Evolutionary conservation across 2,329 filamentous ascomycete species (phyloP).

Genomic region (Cordyceps sp.): DNA sequence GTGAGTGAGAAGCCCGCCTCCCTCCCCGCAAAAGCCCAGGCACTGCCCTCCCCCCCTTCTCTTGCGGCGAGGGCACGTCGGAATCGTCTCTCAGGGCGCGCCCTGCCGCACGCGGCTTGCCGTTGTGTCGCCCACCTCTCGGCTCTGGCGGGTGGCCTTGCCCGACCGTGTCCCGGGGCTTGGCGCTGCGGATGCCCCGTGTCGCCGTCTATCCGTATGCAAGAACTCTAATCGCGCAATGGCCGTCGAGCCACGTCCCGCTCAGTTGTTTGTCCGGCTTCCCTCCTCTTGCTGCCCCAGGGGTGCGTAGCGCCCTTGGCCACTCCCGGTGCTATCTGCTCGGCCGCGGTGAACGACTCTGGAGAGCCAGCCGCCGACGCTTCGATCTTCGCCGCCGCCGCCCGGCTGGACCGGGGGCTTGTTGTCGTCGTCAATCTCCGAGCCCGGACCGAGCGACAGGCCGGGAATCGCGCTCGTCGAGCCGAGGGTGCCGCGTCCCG

Average conservation of each 20-base stretch:
- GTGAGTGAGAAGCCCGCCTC: no score
- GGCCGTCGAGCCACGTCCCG: constrained; percentile 2
- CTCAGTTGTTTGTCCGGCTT: constrained; percentile 8
- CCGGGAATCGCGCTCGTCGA: constrained; percentile 59
- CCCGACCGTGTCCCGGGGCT: no score
- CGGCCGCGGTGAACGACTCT: constrained; percentile 22
- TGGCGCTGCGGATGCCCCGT: background rate
- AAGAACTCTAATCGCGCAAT: constrained; percentile 12
- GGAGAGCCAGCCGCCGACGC: constrained; percentile 33
- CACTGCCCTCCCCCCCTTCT: no score
- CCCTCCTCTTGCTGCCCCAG: constrained; percentile 24
- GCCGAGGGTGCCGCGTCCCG: constrained; percentile 44
- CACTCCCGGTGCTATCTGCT: constrained; percentile 19
- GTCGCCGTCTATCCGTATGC: constrained; percentile 21
- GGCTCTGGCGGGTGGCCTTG: background rate
- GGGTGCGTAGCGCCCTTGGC: constrained; percentile 24
- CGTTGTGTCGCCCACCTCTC: background rate
- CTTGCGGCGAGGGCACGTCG: no score
- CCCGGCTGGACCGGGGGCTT: constrained; percentile 21
- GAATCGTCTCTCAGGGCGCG: no score
- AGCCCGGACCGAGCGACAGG: constrained; percentile 59
- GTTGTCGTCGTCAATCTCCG: constrained; percentile 36
- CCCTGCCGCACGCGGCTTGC: no score
- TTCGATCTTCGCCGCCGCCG: constrained; percentile 15
- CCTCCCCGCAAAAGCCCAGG: no score